Base-by-base conservation (phyloP, 192 early-diverging fungal species). In the Geranomyces variabilis region DNA sequence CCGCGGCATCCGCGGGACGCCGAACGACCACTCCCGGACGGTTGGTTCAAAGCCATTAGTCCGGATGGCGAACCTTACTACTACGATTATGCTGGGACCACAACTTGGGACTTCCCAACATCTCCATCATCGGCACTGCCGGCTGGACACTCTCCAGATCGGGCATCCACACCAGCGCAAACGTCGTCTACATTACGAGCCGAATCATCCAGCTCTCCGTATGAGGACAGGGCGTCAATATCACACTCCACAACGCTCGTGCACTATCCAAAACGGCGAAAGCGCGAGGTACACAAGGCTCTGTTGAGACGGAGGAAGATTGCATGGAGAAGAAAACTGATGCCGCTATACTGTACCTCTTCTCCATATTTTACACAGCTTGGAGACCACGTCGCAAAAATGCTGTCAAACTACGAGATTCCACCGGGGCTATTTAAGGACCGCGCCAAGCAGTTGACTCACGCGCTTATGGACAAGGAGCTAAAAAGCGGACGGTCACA, bases 371-470 rank as follows among this genome's bases (percentile, higher is more conserved):
- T 56, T 21, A 13, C 21, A 10, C 36, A 86, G 84, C 75, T 86
- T 49, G 74, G 73, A 3, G 61, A 66, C 21, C 19, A 75, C 24
- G 80, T 83, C n/a, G 77, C 82, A 24, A 81, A 82, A 56, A 43
- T 63, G 41, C 53, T 86, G 65, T 79, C 76, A 21, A 74, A 68
- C 14, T 66, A 78, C 69, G 74, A 79, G 17, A 48, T 86, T 14
- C 68, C 70, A 13, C 47, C 28, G n/a, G 81, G 83, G 8, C 70
- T 36, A 15, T 86, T 86, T 64, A 86, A 86, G 61, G 76, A 86
- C 55, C 71, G 78, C 62, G 77, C 75, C 56, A 64, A 64, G 79
- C 83, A 78, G 45, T 22, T 79, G 15, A 76, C 83, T 7, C 64
- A 77, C 19, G 61, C 51, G 4, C 65, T 84, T 31, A 26, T 84